Evolutionary conservation across 148 eudicot species (phyloP), one percentile per base, ranked within the genome.

Genomic region (Vaccinium vitisidaea): DNA sequence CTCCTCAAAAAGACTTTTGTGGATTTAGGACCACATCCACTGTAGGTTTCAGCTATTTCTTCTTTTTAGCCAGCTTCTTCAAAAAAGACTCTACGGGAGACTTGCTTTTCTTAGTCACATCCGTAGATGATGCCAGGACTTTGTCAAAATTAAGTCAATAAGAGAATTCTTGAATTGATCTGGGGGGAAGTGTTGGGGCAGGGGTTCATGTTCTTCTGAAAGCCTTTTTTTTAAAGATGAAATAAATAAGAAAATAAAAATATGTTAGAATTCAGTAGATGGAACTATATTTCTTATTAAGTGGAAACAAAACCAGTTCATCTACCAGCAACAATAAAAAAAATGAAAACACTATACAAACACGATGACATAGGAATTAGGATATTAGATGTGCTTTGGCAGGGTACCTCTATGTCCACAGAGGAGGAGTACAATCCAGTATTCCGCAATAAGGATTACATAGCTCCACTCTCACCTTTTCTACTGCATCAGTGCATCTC

Each of bases 121-220:
- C 58, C 3, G 5, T 13, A 55, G 16, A 55, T 3, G 58, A 55
- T 55, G 16, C 18, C 5, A 55, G 13, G 15, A 25, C 14, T 10
- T 63, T 23, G 14, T 65, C 14, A 65, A 12, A 65, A 65, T 65
- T 11, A 65, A 13, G 71, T 65, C 71, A 23, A 25, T 23, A 23
- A 65, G 71, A 23, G 32, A 23, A 65, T 23, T 65, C 39, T 67
- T 25, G 73, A 67, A 25, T 25, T 3, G 15, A 25, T 27, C 39
- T 67, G 73, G 25, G 73, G 73, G 73, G 36, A 67, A 32, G 32
- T 67, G 30, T 65, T 65, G 71, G 71, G 71, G 13, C 70, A 65
- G 70, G 70, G 32, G 30, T 23, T 65, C 12, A 23, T 27, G 6
- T 67, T 27, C 73, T 11, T 67, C 73, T 3, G 0, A 19, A 75